phyloP scores from a whole-genome alignment of 345 rosid species.

The Cardamine chenopodiifolia region DNA sequence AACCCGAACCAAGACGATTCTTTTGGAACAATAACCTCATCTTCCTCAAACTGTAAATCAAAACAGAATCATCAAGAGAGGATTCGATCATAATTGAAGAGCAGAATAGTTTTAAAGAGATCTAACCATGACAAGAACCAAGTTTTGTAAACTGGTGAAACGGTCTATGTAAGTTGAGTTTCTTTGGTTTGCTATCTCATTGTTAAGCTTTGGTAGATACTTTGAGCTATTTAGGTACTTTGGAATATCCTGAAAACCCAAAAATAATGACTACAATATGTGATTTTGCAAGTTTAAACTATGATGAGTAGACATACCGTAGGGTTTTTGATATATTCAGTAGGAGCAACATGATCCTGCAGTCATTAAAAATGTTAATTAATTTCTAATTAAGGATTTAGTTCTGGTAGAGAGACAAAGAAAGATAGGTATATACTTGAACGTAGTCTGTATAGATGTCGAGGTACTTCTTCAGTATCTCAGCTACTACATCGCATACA shows the following conservation, averaged over 20 bases:
- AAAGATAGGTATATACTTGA: slow-evolving; percentile 54
- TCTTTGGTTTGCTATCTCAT: slow-evolving; percentile 62
- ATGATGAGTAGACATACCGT: neutral
- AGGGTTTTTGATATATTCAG: neutral
- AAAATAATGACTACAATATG: neutral
- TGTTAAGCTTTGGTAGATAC: slow-evolving; percentile 84
- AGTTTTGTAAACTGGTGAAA: slow-evolving; percentile 67
- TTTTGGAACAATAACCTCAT: slow-evolving; percentile 74
- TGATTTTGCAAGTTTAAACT: neutral
- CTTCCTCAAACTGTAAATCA: slow-evolving; percentile 62
- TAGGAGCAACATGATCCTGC: slow-evolving; percentile 35
- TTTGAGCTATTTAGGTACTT: slow-evolving; percentile 46
- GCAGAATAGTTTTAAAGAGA: slow-evolving; percentile 5
- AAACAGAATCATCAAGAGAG: neutral
- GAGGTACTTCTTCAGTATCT: too few relatives aligned
- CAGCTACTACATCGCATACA: slow-evolving; percentile 57
- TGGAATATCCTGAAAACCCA: slow-evolving; percentile 5
- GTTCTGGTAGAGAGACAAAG: neutral
- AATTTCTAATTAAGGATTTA: neutral
- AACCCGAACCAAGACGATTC: slow-evolving; percentile 92
- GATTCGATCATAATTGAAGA: neutral
- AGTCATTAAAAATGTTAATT: slow-evolving; percentile 10
- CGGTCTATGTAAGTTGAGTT: slow-evolving; percentile 71
- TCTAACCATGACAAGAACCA: slow-evolving; percentile 80
- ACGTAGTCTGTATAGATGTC: slow-evolving; percentile 65